Conservation (phyloP, 2,329 filamentous ascomycete species). For the Sclerotinia nivalis region DNA sequence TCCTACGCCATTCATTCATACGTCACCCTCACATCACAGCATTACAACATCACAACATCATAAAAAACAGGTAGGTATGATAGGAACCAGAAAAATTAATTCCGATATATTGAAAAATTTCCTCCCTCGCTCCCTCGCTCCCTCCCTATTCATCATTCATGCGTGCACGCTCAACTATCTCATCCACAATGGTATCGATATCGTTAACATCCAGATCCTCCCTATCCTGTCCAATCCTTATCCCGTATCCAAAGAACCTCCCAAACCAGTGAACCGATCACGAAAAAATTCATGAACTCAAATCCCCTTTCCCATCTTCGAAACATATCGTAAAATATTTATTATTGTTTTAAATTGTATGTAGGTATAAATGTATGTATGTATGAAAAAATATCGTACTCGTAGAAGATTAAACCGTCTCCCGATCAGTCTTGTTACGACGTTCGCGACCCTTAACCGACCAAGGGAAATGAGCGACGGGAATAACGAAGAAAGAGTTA, state of each 20-base stretch:
- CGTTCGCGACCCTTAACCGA: constrained; percentile 70
- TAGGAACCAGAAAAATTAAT: too few species aligned
- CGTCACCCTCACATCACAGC: too few species aligned
- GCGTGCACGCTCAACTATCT: background rate
- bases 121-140: too few species aligned
- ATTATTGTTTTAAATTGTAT: background rate
- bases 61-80: too few species aligned
- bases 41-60: too few species aligned
- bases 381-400: background rate
- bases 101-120: too few species aligned
- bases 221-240: too few species aligned
- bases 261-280: background rate
- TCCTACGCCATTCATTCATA: too few species aligned
- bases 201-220: too few species aligned
- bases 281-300: background rate
- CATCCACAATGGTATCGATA: background rate
- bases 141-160: background rate
- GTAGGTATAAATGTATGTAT: background rate
- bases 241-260: background rate
- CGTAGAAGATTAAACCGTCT: constrained; percentile 32
- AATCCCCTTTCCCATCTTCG: background rate
- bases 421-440: constrained; percentile 53
- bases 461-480: constrained; percentile 95
- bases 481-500: constrained; percentile 86
- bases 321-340: background rate